These are phyloP conservation scores for Cornus kousa DNA, from an alignment of 148 eudicot genomes.

Conservation along the genomic window DNA sequence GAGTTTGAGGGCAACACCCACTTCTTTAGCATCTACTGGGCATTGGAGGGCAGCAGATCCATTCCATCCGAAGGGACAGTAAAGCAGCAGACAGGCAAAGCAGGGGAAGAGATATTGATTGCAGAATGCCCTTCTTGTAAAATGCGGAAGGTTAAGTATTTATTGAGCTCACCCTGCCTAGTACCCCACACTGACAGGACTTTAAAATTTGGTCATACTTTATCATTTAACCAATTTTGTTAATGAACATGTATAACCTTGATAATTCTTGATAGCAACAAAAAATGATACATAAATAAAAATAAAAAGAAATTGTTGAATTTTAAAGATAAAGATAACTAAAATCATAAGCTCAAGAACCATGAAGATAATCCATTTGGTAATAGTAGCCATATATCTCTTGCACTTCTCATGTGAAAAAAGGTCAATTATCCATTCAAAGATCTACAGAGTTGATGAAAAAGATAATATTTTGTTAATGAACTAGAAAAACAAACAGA, in stretches of 20 bases:
- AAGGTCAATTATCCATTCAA: neutral
- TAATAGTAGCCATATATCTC: neutral
- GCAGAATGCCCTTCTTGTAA: no score
- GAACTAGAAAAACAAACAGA: no score
- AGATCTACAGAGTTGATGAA: neutral
- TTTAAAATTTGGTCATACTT: neutral
- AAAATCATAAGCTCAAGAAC: neutral
- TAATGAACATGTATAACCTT: neutral
- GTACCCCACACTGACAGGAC: neutral
- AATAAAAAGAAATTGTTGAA: neutral
- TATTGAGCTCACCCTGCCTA: neutral
- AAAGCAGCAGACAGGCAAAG: no score
- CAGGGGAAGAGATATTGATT: no score
- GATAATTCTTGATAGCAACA: neutral
- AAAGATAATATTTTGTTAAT: no score
- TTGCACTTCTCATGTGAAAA: neutral
- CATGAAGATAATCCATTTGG: neutral
- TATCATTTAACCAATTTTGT: neutral
- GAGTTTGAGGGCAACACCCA: neutral
- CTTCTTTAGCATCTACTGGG: neutral
- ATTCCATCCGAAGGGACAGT: no score
- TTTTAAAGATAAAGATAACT: no score
- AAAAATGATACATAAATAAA: neutral
- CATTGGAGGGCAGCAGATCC: no score
- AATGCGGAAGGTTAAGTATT: neutral